Evolutionary conservation across 495 filamentous ascomycete species (phyloP).

Genomic region (Penicillium turbatum): DNA sequence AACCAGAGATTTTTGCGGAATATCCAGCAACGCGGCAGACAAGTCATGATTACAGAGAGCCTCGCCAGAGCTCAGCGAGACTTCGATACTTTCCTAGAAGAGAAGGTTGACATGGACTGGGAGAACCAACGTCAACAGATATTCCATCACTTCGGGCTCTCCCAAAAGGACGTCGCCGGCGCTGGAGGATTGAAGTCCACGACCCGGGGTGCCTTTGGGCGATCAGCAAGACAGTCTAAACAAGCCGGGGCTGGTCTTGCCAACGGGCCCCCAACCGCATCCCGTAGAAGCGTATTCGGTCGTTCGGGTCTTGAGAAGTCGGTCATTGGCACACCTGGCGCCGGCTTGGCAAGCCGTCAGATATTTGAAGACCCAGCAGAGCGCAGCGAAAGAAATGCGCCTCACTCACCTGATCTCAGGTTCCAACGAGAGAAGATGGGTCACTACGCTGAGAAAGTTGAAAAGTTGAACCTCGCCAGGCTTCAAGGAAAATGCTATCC

Average conservation of each 20-base stretch:
- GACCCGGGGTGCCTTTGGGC: constrained; percentile 54
- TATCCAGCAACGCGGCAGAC: constrained; percentile 82
- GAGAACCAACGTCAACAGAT: constrained; percentile 86
- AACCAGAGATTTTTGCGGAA: constrained; percentile 77
- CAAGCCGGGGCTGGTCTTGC: constrained; percentile 23
- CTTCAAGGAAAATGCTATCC: constrained; percentile 61
- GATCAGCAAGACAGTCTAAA: constrained; percentile 46
- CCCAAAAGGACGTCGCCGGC: constrained; percentile 50
- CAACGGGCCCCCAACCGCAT: constrained; percentile 32
- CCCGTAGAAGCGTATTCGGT: constrained; percentile 64
- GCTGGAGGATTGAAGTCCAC: constrained; percentile 37
- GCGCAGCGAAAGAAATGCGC: constrained; percentile 36
- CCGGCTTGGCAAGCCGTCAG: constrained; percentile 49
- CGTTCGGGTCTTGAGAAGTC: constrained; percentile 69
- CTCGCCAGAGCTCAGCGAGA: constrained; percentile 80
- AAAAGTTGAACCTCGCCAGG: constrained; percentile 66
- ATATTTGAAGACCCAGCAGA: constrained; percentile 67
- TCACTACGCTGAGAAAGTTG: constrained; percentile 70
- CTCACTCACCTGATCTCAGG: constrained; percentile 59
- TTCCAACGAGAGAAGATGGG: constrained; percentile 76
- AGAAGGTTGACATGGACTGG: constrained; percentile 93
- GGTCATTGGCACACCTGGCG: constrained; percentile 72
- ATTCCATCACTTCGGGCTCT: constrained; percentile 93
- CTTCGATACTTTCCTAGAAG: constrained; percentile 89
- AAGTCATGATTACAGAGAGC: constrained; percentile 86